Base-by-base conservation (phyloP, 2,329 filamentous ascomycete genomes). In the Trichoderma sp. region DNA sequence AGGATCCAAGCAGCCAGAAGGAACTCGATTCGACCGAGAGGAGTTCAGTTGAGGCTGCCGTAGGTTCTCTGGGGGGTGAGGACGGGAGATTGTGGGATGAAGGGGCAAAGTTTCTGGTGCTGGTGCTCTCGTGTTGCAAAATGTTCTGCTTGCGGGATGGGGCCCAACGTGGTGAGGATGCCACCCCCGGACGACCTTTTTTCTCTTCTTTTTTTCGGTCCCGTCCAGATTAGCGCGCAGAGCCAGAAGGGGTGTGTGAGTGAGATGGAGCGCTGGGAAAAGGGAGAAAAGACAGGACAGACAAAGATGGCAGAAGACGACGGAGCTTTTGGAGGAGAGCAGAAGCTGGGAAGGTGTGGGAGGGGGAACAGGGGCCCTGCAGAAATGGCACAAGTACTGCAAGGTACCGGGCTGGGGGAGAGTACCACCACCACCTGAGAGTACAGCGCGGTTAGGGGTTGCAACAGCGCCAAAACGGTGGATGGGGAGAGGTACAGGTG, bases 141-240 rank as follows among this genome's bases (percentile, higher is more conserved):
- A 53, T 62, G 60, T 35, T 73, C 60, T 65, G 27, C 33, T 41
- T 35, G 33, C 53, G 29, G 33, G 27, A 50, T 24, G 18, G 53
- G 59, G 18, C 68, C 68, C 21, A 63, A 63, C 38, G 62, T 63
- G 64, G 64, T 29, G 64, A 68, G 64, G 72, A 75, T 75, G 64
- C 50, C 64, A 59, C 56, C 50, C 62, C 62, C 45, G 31, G 72
- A 53, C 66, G 45, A 33, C 9, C 33, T 27, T 71, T 63, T 67
- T 67, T 64, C 4, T 24, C 33, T 35, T 35, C 21, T 64, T 64
- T 21, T 35, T 64, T 18, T 41, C 14, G 21, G 27, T 64, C 33
- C 31, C 63, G 72, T 69, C 56, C 29, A 75, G 72, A 67, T 75
- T 75, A 75, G 72, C 72, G 72, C 72, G 56, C 63, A 74, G 63